Percentiles rank a stretch among this genome's conserved stretches.
phyloP scores from a whole-genome alignment of 441 rosid species.

The Arabidopsis hybrid region DNA sequence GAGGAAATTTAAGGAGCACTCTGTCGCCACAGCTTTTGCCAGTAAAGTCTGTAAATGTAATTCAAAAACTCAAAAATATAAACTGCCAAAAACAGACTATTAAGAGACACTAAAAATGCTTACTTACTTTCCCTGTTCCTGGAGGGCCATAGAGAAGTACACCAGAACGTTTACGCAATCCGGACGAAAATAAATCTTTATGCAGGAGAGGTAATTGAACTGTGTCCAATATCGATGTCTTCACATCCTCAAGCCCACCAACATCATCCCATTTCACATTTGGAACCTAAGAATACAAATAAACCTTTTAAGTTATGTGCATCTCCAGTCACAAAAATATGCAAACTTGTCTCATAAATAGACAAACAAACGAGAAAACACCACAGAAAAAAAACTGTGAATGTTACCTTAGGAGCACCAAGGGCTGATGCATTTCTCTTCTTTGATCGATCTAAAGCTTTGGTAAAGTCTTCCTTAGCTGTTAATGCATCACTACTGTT shows the following conservation, averaged over 20 bases:
- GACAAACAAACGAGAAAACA: neutral
- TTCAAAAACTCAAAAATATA: conserved; percentile 36
- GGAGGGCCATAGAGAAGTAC: conserved; percentile 99
- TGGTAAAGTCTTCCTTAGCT: conserved; percentile 63
- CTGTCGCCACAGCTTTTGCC: conserved; percentile 99
- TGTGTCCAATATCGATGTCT: conserved; percentile 91
- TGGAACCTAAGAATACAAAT: conserved; percentile 69
- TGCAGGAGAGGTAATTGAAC: conserved; percentile 98
- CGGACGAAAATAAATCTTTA: conserved; percentile 94
- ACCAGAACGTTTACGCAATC: conserved; percentile 97
- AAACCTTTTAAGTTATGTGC: conserved; percentile 5
- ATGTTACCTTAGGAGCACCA: conserved; percentile 91
- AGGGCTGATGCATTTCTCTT: conserved; percentile 92
- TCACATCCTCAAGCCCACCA: conserved; percentile 98
- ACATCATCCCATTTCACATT: conserved; percentile 99
- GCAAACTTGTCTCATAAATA: conserved; percentile 20
- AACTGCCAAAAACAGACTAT: conserved; percentile 1
- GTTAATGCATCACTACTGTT: conserved; percentile 43
- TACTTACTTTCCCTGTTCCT: conserved; percentile 97
- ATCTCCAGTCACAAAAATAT: neutral
- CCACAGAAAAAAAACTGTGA: neutral
- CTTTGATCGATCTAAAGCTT: conserved; percentile 88
- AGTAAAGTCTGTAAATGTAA: conserved; percentile 71
- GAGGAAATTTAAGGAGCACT: conserved; percentile 92
- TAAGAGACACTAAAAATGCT: conserved; percentile 2